Evolutionary conservation across 2,329 filamentous ascomycete species (phyloP).

Genomic region (Teratosphaeria epicoccoides): DNA sequence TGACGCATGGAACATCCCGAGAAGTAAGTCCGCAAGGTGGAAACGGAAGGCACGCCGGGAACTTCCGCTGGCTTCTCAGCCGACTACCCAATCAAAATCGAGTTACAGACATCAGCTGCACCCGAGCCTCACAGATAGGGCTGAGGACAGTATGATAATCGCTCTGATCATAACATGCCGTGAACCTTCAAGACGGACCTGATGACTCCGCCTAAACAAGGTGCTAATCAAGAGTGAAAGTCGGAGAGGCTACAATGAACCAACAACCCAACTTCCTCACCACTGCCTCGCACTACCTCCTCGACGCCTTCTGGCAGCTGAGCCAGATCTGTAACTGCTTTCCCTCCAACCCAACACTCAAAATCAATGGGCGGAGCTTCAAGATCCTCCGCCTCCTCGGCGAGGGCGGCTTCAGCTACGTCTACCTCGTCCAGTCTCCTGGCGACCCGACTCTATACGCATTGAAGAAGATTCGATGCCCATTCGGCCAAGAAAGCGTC

Average conservation of each 20-base stretch:
- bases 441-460: constrained; percentile 75
- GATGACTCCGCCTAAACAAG: too few relatives aligned
- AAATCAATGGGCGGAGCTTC: constrained; percentile 89
- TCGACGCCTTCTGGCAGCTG: constrained; percentile 82
- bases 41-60: not conserved
- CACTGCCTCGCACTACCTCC: constrained; percentile 48
- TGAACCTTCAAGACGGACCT: too few relatives aligned
- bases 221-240: too few relatives aligned
- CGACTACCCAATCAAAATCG: too few relatives aligned
- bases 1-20: not conserved
- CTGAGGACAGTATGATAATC: too few relatives aligned
- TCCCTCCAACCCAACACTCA: constrained; percentile 82
- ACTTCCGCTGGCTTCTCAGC: not conserved
- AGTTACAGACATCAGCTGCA: too few relatives aligned
- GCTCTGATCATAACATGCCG: too few relatives aligned
- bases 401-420: constrained; percentile 98
- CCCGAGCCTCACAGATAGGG: too few relatives aligned
- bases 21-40: not conserved
- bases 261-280: constrained; percentile 20
- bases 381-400: constrained; percentile 90
- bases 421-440: constrained; percentile 94
- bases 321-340: constrained; percentile 96
- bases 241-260: not conserved
- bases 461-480: constrained; percentile 97
- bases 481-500: constrained; percentile 93